Evolutionary conservation across 2,329 filamentous ascomycete species (phyloP), one percentile per base, ranked within the genome.

Genomic region (Albophoma yamanashiensis): DNA sequence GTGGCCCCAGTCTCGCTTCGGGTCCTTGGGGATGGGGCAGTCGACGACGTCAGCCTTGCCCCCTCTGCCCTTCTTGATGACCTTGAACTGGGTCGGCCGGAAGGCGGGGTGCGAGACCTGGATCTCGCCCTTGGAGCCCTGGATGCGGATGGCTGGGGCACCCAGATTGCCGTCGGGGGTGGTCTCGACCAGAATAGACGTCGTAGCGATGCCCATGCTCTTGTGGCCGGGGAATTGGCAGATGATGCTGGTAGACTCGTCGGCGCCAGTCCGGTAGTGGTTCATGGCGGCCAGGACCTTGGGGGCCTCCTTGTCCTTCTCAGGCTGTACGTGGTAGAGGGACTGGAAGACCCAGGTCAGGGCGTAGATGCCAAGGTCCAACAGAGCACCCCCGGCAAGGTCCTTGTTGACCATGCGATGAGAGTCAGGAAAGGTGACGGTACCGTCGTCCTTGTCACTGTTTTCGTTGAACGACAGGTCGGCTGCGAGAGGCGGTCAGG

Each of bases 341-440:
- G 88, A 88, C 75, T 96, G 91, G 81, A 93, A 95, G 57, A 94
- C 82, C 92, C 92, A 96, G 39, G 91, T 95, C 63, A 96, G 76
- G 55, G 89, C 85, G 77, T 96, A 96, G 73, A 96, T 89, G 62
- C 92, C 92, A 60, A 96, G 79, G 73, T 96, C 92, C 57, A 96
- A 81, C 59, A 95, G 77, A 2, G 87, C 88, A 58, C 92, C 92
- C 38, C 92, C 92, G 0, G 91, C 92, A 53, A 96, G 80, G 67
- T 92, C 87, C 25, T 81, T 80, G 74, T 95, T 95, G 63, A 96
- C 79, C 81, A 96, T 92, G 58, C 92, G 86, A 76, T 92, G 80
- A 57, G 80, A 76, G 67, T 86, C 81, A 47, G 81, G 77, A 62
- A 81, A 83, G 65, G 79, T 83, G 59, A 83, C 77, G 59, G 79